Evolutionary conservation across 257 asterid genomes (phyloP).

Genomic region (Solanum paucissectum): DNA sequence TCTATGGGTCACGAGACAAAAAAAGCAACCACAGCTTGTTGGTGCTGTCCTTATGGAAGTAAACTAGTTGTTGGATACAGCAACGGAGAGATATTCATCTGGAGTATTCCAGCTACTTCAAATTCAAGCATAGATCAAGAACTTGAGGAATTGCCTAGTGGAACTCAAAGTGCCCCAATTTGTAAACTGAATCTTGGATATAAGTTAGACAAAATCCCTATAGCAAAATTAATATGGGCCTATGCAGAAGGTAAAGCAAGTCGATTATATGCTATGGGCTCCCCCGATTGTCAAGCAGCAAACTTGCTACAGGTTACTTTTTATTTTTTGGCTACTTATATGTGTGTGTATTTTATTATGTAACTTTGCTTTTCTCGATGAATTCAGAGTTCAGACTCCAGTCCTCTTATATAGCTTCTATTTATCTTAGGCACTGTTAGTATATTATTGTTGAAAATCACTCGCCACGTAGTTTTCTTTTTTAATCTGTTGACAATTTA

Average conservation of each 20-base stretch:
- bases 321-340: not conserved
- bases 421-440: not conserved
- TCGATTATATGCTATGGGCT: conserved; percentile 68
- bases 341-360: not conserved
- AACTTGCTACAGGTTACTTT: conserved; percentile 59
- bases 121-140: conserved; percentile 24
- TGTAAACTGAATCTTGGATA: conserved; percentile 83
- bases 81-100: conserved; percentile 70
- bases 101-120: conserved; percentile 51
- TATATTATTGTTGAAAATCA: not conserved
- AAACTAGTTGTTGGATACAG: conserved; percentile 76
- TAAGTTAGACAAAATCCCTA: conserved; percentile 70
- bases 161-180: conserved; percentile 40
- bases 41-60: conserved; percentile 79
- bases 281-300: conserved; percentile 42
- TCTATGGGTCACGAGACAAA: conserved; percentile 48
- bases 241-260: conserved; percentile 74
- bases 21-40: conserved; percentile 81
- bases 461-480: not conserved
- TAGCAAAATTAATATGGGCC: conserved; percentile 58
- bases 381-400: not conserved
- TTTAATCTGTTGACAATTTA: not conserved
- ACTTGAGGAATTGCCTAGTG: conserved; percentile 17
- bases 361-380: not conserved
- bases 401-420: not conserved